Evolutionary conservation across 2,329 filamentous ascomycete genomes (phyloP).

Genomic region (Fusarium mundagurra): DNA sequence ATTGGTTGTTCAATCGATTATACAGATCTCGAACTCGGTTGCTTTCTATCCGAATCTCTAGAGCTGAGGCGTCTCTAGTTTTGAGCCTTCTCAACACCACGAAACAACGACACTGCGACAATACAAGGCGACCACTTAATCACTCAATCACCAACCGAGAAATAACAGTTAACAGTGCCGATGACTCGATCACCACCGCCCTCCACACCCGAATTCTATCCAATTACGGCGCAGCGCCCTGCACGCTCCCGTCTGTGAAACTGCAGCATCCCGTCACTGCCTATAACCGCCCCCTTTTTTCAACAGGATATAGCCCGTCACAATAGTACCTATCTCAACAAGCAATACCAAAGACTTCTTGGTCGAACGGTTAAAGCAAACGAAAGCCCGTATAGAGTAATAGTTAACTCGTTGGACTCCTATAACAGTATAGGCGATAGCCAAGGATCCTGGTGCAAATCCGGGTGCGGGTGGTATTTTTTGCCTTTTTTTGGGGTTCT

Average conservation of each 20-base stretch:
- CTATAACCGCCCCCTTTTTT: background rate
- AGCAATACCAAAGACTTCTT: conserved; percentile 4
- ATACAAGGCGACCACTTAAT: background rate
- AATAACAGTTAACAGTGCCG: background rate
- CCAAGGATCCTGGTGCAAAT: conserved; percentile 52
- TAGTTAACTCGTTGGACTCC: conserved; percentile 51
- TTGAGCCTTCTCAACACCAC: background rate
- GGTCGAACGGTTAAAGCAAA: conserved; percentile 37
- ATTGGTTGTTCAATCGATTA: background rate
- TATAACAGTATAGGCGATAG: conserved; percentile 45
- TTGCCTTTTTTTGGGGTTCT: conserved; percentile 6
- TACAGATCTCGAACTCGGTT: background rate
- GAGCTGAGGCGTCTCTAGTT: background rate
- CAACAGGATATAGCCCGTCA: conserved; percentile 23
- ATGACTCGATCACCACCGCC: background rate
- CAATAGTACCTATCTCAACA: conserved; percentile 21
- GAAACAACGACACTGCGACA: background rate
- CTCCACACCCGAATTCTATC: background rate
- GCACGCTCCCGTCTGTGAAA: conserved; percentile 17
- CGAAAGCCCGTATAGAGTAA: conserved; percentile 48
- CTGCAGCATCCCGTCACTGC: conserved; percentile 33
- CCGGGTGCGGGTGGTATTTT: conserved; percentile 46
- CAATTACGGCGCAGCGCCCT: background rate
- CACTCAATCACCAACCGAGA: background rate
- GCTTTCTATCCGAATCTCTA: background rate